These are phyloP conservation scores for Aschersonia sp. DNA, from an alignment of 2,329 filamentous ascomycete genomes.

Conservation along the genomic window DNA sequence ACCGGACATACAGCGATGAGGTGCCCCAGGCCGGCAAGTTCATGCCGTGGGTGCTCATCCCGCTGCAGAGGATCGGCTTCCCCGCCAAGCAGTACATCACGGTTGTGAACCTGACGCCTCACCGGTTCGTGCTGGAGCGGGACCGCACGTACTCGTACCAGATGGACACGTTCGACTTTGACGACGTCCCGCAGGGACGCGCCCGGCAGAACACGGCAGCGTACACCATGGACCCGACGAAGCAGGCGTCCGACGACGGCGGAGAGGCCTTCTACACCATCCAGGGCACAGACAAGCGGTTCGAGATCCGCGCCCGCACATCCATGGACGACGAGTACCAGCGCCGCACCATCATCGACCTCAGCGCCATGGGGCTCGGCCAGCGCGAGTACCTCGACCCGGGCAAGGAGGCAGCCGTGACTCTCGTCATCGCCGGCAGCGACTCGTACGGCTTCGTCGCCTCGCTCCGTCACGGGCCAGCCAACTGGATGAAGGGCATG, in stretches of 20 bases:
- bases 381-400: slow-evolving; percentile 18
- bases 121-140: slow-evolving; percentile 12
- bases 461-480: slow-evolving; percentile 12
- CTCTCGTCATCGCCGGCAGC: slow-evolving; percentile 20
- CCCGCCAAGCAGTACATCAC: slow-evolving; percentile 14
- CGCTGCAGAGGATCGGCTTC: slow-evolving; percentile 1
- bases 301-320: slow-evolving; percentile 15
- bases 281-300: slow-evolving; percentile 14
- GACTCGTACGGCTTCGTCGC: slow-evolving; percentile 15
- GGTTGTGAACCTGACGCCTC: slow-evolving; percentile 19
- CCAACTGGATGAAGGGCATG: slow-evolving; percentile 18
- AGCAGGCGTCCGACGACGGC: slow-evolving; percentile 11
- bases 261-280: slow-evolving; percentile 18
- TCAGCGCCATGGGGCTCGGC: slow-evolving; percentile 16
- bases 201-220: slow-evolving; percentile 15
- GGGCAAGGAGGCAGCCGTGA: slow-evolving; percentile 14
- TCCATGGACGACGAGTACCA: slow-evolving; percentile 13
- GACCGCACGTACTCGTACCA: slow-evolving; percentile 16
- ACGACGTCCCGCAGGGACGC: slow-evolving; percentile 16
- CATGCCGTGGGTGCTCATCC: slow-evolving; percentile 5
- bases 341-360: slow-evolving; percentile 13
- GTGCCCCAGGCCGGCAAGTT: slow-evolving; percentile 2
- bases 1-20: slow-evolving; percentile 4
- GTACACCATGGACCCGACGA: slow-evolving; percentile 9
- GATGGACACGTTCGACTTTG: slow-evolving; percentile 17